Percentiles rank a stretch among this genome's conserved stretches.
Evolutionary conservation across 352 stramenopile species (phyloP).

Genomic region (Pythium brachiatum): DNA sequence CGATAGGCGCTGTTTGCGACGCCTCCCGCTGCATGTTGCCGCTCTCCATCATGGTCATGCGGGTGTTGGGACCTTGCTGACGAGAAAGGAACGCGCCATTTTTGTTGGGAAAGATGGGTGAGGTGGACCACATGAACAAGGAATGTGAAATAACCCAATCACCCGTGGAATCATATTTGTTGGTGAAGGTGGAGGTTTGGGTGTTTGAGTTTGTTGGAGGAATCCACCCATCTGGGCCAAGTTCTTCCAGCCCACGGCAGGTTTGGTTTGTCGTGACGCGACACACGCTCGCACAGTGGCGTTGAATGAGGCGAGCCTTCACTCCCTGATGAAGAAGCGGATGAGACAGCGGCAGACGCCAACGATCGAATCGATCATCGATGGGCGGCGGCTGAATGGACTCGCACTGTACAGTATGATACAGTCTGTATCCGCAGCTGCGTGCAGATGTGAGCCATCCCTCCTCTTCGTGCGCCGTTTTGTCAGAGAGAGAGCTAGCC

Average conservation of each 20-base stretch:
- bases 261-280: conserved; percentile 5
- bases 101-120: conserved; percentile 15
- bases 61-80: background rate
- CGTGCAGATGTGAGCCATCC: background rate
- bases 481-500: background rate
- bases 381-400: background rate
- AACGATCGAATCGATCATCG: no score
- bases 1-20: conserved; percentile 11
- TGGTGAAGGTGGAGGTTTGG: background rate
- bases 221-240: background rate
- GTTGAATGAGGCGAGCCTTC: conserved; percentile 1
- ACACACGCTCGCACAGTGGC: conserved; percentile 21
- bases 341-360: background rate
- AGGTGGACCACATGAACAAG: conserved; percentile 19
- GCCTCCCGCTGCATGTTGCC: background rate
- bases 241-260: background rate
- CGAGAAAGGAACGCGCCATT: background rate
- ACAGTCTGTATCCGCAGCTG: background rate
- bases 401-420: no score
- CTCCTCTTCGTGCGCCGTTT: background rate
- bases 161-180: background rate
- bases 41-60: background rate
- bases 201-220: conserved; percentile 4
- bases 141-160: background rate
- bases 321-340: background rate